Conservation (phyloP, 208 protist species). For the Leishmania tarentolae region DNA sequence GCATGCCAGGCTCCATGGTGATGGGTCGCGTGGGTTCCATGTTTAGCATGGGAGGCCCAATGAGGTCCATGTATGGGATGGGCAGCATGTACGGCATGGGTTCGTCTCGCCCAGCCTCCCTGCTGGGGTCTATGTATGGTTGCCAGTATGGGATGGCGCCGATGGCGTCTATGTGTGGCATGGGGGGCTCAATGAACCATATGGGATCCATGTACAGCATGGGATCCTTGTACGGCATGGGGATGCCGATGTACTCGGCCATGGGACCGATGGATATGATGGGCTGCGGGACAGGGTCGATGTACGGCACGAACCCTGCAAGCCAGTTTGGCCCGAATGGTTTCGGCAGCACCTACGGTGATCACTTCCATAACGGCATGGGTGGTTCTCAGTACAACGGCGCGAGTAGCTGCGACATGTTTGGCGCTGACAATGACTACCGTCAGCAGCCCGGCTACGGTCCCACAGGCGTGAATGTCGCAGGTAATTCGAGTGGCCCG, state of each 20-base stretch:
- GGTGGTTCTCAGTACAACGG: conserved; percentile 17
- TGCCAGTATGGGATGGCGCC: conserved; percentile 31
- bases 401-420: conserved; percentile 27
- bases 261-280: conserved; percentile 19
- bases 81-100: conserved; percentile 24
- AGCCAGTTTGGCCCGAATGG: conserved; percentile 21
- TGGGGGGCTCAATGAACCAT: conserved; percentile 26
- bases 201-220: conserved; percentile 42
- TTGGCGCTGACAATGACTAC: conserved; percentile 11
- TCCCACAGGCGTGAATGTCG: conserved; percentile 35
- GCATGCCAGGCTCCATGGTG: conserved; percentile 15
- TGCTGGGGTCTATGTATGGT: conserved; percentile 17
- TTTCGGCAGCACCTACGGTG: conserved; percentile 41
- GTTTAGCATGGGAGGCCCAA: conserved; percentile 19
- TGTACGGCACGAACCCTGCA: conserved; percentile 30
- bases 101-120: conserved; percentile 19
- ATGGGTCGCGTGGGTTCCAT: conserved; percentile 21
- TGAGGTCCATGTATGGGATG: conserved; percentile 28
- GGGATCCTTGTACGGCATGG: conserved; percentile 43
- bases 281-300: conserved; percentile 29
- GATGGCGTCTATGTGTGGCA: conserved; percentile 22
- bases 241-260: conserved; percentile 26
- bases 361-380: conserved; percentile 3
- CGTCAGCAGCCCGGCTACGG: conserved; percentile 8
- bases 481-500: background rate